Conservation (phyloP, 164 flowering plant species). For the Malania oleifera region DNA sequence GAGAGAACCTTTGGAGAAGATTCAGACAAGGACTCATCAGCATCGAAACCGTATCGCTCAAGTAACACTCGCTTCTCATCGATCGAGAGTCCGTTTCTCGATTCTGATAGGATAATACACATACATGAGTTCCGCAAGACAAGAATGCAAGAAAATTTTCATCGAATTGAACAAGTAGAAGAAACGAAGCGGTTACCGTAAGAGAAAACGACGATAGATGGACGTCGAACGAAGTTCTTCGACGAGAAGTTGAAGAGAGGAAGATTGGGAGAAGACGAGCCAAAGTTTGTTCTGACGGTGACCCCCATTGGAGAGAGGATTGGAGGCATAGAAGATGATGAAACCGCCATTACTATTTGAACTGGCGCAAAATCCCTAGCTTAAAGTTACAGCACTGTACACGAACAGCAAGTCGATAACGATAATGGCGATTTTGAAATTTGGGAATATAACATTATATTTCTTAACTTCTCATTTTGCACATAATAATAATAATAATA, state of each 20-base stretch:
- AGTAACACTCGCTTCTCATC: constrained; percentile 40
- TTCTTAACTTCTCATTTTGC: no score
- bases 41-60: constrained; percentile 64
- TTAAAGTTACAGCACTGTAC: no score
- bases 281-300: constrained; percentile 11
- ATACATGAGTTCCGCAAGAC: not conserved
- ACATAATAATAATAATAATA: no score
- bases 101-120: constrained; percentile 21
- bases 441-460: no score
- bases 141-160: not conserved
- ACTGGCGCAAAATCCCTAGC: no score
- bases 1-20: constrained; percentile 41
- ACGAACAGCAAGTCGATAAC: no score
- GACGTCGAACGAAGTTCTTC: constrained; percentile 7
- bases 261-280: constrained; percentile 15
- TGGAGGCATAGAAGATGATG: constrained; percentile 17
- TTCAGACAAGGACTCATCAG: constrained; percentile 43
- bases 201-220: constrained; percentile 25
- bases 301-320: constrained; percentile 23
- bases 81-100: constrained; percentile 24
- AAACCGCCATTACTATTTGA: constrained; percentile 40
- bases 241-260: constrained; percentile 14
- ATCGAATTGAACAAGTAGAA: not conserved
- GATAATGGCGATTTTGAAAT: no score
- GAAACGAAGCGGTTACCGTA: constrained; percentile 16